A percentile compares a stretch with the other conserved stretches of the same genome.
Conservation (phyloP, 2,329 filamentous ascomycete genomes). For the Penicillium sp. region DNA sequence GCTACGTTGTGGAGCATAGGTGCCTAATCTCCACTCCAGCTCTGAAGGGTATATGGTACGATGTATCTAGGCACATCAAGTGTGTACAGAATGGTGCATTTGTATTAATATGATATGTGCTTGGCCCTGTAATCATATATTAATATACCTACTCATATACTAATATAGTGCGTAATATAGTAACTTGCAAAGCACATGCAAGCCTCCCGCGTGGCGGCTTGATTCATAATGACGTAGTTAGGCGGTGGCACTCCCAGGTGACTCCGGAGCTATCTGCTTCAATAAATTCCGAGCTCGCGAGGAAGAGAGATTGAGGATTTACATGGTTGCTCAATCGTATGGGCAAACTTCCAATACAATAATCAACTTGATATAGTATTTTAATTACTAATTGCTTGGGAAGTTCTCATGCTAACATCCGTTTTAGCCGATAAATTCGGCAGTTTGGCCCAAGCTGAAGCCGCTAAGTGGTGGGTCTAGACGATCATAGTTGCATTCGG, state of each 20-base stretch:
- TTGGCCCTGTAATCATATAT: background rate
- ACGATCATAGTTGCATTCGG: constrained; percentile 6
- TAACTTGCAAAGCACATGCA: background rate
- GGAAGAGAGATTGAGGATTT: too few relatives aligned
- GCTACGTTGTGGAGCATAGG: background rate
- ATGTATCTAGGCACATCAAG: background rate
- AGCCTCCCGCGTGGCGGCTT: background rate
- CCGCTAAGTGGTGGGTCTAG: constrained; percentile 10
- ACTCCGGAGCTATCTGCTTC: background rate
- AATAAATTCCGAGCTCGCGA: background rate
- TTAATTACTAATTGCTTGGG: background rate
- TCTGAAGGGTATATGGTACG: background rate
- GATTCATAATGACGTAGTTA: background rate
- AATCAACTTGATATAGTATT: background rate
- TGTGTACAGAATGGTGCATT: background rate
- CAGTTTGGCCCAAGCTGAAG: constrained; percentile 2
- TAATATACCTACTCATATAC: too few relatives aligned
- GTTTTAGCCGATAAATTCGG: background rate
- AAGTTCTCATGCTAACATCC: background rate
- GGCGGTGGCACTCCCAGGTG: background rate
- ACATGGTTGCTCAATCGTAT: background rate
- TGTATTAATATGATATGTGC: background rate
- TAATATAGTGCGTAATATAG: too few relatives aligned
- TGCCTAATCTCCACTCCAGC: background rate
- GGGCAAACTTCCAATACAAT: background rate